A percentile compares a stretch with the other conserved stretches of the same genome.
Evolutionary conservation across 768 basidiomycete genomes (phyloP).

Genomic region (Macrolepiota albuminosa): DNA sequence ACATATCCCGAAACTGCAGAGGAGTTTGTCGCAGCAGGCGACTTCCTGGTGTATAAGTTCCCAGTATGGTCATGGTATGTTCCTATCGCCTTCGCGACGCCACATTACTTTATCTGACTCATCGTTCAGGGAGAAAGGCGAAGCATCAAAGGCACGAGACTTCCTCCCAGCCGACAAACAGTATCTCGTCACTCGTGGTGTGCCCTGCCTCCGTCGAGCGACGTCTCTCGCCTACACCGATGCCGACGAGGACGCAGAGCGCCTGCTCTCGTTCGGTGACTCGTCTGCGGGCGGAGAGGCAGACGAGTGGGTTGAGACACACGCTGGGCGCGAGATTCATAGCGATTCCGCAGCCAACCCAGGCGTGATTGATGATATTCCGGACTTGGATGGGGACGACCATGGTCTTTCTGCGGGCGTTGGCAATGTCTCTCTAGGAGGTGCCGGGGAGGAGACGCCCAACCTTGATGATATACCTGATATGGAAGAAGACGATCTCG

Average conservation of each 20-base stretch:
- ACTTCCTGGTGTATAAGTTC: conserved; percentile 97
- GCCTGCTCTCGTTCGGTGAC: conserved; percentile 79
- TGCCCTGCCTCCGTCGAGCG: conserved; percentile 94
- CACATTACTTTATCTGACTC: background rate
- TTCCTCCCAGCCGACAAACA: conserved; percentile 96
- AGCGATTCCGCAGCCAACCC: conserved; percentile 52
- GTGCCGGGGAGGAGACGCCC: conserved; percentile 57
- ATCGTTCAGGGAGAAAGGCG: conserved; percentile 84
- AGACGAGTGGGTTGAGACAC: conserved; percentile 99
- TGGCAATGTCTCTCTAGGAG: conserved; percentile 40
- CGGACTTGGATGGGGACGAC: conserved; percentile 65
- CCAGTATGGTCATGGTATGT: conserved; percentile 94
- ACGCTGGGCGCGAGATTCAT: conserved; percentile 67
- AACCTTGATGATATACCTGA: conserved; percentile 98
- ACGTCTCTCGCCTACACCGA: conserved; percentile 92
- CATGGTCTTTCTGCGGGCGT: conserved; percentile 41
- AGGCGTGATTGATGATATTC: conserved; percentile 78
- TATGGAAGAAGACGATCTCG: conserved; percentile 95
- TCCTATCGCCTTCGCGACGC: background rate
- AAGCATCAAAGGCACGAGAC: conserved; percentile 78
- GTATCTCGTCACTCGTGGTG: conserved; percentile 91
- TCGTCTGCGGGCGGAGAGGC: conserved; percentile 48
- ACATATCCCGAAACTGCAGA: conserved; percentile 41
- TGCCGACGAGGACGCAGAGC: conserved; percentile 94
- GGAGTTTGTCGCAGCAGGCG: conserved; percentile 97